Percentiles rank a stretch among this genome's conserved stretches.
Evolutionary conservation across 805 yeast species (phyloP).

Genomic region (Dipodascopsis uninucleata): DNA sequence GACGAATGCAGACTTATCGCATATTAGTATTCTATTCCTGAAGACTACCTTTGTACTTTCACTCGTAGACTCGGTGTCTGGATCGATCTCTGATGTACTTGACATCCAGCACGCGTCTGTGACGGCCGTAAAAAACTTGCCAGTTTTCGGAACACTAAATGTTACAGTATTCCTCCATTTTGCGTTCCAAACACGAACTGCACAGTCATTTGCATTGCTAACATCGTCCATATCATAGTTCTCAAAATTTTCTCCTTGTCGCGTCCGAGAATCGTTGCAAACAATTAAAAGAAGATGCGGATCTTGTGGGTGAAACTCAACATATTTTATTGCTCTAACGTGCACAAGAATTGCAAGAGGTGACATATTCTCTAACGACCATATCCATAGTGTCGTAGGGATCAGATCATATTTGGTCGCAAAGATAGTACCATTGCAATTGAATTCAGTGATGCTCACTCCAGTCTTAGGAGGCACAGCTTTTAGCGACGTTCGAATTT

Average conservation of each 20-base stretch:
- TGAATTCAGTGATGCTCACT: conserved; percentile 15
- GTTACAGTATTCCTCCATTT: conserved; percentile 21
- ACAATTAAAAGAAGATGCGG: conserved; percentile 13
- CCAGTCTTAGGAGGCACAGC: conserved; percentile 24
- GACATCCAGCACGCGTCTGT: conserved; percentile 14
- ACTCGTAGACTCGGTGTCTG: neutral
- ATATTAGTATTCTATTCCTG: conserved; percentile 6
- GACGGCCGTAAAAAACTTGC: conserved; percentile 5
- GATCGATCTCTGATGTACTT: conserved; percentile 5
- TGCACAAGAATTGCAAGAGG: conserved; percentile 24
- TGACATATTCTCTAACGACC: conserved; percentile 17
- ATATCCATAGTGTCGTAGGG: conserved; percentile 26
- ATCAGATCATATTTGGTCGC: conserved; percentile 18
- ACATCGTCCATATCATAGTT: conserved; percentile 15
- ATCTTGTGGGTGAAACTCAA: conserved; percentile 22
- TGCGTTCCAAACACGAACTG: conserved; percentile 19
- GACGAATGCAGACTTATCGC: conserved; percentile 11
- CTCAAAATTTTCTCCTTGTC: conserved; percentile 14
- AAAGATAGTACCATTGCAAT: conserved; percentile 20
- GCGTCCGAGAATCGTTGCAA: conserved; percentile 3
- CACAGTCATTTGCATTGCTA: conserved; percentile 14
- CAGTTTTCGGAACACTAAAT: conserved; percentile 9
- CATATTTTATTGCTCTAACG: conserved; percentile 11
- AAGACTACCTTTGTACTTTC: neutral
- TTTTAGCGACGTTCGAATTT: conserved; percentile 2